A percentile compares a stretch with the other conserved stretches of the same genome.
phyloP scores from a whole-genome alignment of 1,139 yeast species.

The Hanseniaspora uvarum region DNA sequence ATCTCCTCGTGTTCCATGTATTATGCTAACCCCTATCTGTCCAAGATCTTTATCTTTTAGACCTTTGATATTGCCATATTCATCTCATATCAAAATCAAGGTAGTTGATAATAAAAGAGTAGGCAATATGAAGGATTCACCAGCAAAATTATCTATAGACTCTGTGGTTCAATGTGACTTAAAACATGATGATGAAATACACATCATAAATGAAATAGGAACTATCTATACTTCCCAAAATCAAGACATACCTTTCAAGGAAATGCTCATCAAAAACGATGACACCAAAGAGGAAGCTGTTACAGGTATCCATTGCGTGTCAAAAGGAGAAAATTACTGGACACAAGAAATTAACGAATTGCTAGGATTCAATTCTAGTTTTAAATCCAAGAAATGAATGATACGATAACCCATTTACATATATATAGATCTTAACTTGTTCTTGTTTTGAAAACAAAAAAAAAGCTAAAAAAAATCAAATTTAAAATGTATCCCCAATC shows the following conservation, averaged over 20 bases:
- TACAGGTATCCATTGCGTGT: conserved; percentile 82
- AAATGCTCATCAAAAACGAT: conserved; percentile 22
- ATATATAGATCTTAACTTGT: too few relatives aligned
- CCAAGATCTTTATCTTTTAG: conserved; percentile 80
- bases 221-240: conserved; percentile 41
- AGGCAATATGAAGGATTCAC: conserved; percentile 26
- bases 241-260: conserved; percentile 32
- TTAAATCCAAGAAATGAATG: conserved; percentile 35
- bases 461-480: background rate
- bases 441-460: background rate
- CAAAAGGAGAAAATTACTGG: conserved; percentile 80
- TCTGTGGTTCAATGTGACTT: conserved; percentile 66
- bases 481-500: conserved; percentile 50
- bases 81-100: conserved; percentile 56
- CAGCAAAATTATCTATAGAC: conserved; percentile 59
- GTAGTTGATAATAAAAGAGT: conserved; percentile 29
- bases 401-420: conserved; percentile 3
- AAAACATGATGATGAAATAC: conserved; percentile 68
- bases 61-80: conserved; percentile 70
- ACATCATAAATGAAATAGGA: conserved; percentile 52
- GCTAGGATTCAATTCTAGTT: conserved; percentile 78
- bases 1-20: conserved; percentile 77
- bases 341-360: conserved; percentile 76
- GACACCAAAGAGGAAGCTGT: conserved; percentile 25
- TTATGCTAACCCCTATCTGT: conserved; percentile 78